A percentile compares a stretch with the other conserved stretches of the same genome.
phyloP scores from a whole-genome alignment of 768 basidiomycete species.

The Candolleomyces aberdarensis region DNA sequence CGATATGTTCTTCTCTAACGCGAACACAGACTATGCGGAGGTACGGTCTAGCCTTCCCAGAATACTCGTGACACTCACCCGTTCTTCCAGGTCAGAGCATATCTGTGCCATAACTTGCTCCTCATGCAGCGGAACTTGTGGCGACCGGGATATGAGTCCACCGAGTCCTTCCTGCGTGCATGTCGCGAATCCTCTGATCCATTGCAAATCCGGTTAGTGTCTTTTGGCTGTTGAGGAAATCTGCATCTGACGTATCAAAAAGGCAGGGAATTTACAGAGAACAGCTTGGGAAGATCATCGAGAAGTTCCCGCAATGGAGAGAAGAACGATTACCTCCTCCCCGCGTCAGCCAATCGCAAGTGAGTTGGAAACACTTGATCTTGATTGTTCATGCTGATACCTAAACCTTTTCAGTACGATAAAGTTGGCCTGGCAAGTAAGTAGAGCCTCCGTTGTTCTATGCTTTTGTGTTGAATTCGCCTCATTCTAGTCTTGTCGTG shows the following conservation, averaged over 20 bases:
- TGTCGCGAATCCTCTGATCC: slow-evolving; percentile 54
- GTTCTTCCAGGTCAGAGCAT: slow-evolving; percentile 54
- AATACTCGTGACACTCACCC: slow-evolving; percentile 1
- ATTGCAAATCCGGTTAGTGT: slow-evolving; percentile 52
- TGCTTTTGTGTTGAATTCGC: slow-evolving; percentile 6
- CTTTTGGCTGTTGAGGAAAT: background rate
- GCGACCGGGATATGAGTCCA: slow-evolving; percentile 63
- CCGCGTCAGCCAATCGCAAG: slow-evolving; percentile 79
- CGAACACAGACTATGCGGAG: slow-evolving; percentile 83
- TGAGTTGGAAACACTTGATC: slow-evolving; percentile 19
- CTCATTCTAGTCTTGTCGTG: slow-evolving; percentile 63
- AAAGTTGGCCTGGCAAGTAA: slow-evolving; percentile 83
- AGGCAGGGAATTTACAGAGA: slow-evolving; percentile 57
- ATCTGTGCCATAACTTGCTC: slow-evolving; percentile 66
- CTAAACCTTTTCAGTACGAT: slow-evolving; percentile 57
- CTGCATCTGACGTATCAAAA: slow-evolving; percentile 8
- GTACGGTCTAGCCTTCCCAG: slow-evolving; percentile 32
- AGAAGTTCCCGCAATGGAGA: slow-evolving; percentile 65
- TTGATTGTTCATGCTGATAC: background rate
- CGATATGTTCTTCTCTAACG: slow-evolving; percentile 67
- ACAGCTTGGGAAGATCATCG: slow-evolving; percentile 54
- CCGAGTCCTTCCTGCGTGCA: slow-evolving; percentile 50
- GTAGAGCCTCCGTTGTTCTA: slow-evolving; percentile 18
- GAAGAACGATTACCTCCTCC: slow-evolving; percentile 80
- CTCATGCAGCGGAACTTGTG: slow-evolving; percentile 58